These are phyloP conservation scores for Davidsoniella neocaledoniae DNA, from an alignment of 2,329 filamentous ascomycete species.

Conservation along the genomic window DNA sequence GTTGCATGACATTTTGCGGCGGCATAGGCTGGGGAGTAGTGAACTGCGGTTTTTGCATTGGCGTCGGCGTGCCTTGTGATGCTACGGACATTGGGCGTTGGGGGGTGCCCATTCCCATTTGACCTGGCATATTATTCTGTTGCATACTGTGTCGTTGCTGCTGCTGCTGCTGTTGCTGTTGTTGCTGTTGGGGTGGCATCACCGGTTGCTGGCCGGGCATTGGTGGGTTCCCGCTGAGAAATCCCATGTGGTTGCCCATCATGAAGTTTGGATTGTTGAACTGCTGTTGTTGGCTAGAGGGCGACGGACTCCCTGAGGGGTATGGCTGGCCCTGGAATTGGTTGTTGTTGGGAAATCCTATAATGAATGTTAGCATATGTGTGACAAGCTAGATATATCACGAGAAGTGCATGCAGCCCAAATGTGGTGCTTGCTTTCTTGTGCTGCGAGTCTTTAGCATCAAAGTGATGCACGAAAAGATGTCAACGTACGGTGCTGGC, in stretches of 20 bases:
- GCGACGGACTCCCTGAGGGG: constrained; percentile 3
- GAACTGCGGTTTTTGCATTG: constrained; percentile 15
- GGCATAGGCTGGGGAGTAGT: constrained; percentile 15
- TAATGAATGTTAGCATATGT: background rate
- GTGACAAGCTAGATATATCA: too few relatives aligned
- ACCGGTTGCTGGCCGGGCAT: constrained; percentile 35
- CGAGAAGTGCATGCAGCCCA: background rate
- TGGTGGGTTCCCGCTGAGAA: constrained; percentile 38
- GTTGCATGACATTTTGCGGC: constrained; percentile 17
- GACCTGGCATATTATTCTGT: constrained; percentile 26
- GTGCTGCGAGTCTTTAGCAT: too few relatives aligned
- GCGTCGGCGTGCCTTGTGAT: constrained; percentile 22
- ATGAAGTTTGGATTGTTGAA: constrained; percentile 14
- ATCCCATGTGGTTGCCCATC: constrained; percentile 18
- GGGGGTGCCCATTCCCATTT: constrained; percentile 18
- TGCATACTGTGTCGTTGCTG: constrained; percentile 36
- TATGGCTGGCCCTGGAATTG: constrained; percentile 9
- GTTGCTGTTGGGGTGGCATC: constrained; percentile 41
- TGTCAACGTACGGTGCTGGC: constrained; percentile 15
- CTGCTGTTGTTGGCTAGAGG: constrained; percentile 11
- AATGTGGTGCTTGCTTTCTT: background rate
- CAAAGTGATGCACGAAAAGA: too few relatives aligned
- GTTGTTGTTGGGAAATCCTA: constrained; percentile 5
- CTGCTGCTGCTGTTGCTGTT: constrained; percentile 41
- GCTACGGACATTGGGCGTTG: constrained; percentile 18